A percentile compares a stretch with the other conserved stretches of the same genome.
phyloP scores from a whole-genome alignment of 805 yeast genomes.

The Metschnikowia corniflorae region DNA sequence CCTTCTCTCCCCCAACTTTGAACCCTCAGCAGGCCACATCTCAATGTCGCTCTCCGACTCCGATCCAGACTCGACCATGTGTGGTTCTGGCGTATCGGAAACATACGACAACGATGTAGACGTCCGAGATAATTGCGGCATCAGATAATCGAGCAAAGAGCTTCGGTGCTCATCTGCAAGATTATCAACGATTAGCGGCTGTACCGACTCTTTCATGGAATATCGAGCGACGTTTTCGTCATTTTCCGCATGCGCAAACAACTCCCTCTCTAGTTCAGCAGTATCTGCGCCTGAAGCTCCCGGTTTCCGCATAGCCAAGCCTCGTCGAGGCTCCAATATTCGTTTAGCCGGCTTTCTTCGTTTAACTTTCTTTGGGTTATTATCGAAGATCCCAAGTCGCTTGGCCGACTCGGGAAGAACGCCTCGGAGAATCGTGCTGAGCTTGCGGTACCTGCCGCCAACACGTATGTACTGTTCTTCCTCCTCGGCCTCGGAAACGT shows the following conservation, averaged over 20 bases:
- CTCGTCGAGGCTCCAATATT: conserved; percentile 27
- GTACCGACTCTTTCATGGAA: not conserved
- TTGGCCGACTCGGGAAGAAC: conserved; percentile 41
- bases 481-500: conserved; percentile 1
- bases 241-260: conserved; percentile 1
- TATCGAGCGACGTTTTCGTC: not conserved
- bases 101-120: conserved; percentile 7
- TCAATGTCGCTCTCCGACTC: conserved; percentile 7
- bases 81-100: conserved; percentile 9
- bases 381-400: conserved; percentile 23
- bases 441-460: conserved; percentile 23
- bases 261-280: conserved; percentile 11
- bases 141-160: not conserved
- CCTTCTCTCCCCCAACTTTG: not conserved
- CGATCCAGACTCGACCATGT: conserved; percentile 7
- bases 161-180: not conserved
- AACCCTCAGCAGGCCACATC: not conserved
- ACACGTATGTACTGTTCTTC: conserved; percentile 17
- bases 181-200: not conserved
- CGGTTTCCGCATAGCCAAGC: conserved; percentile 33
- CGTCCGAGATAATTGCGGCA: conserved; percentile 4
- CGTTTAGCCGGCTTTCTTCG: conserved; percentile 3
- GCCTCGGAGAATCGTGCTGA: conserved; percentile 32
- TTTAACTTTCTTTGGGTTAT: conserved; percentile 10
- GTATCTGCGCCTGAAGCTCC: conserved; percentile 4